Base-by-base conservation (phyloP, 805 yeast genomes). In the Zygosaccharomyces gambellarensis region DNA sequence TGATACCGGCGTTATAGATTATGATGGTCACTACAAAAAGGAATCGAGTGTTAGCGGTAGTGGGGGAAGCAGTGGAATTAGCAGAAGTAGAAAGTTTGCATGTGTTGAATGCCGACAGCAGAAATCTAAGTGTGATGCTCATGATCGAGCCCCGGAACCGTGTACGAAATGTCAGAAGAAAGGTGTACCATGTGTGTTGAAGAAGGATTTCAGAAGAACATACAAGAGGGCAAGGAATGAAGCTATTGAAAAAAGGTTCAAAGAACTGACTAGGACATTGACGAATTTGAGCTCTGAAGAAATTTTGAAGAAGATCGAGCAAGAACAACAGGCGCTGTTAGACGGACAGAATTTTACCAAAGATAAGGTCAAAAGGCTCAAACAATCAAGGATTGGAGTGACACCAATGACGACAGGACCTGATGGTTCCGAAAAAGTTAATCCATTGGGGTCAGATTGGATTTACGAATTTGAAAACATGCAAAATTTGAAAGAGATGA, bases 21-120 rank as follows among this genome's bases (percentile, higher is more conserved):
- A 43, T 23, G 45, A 25, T 27, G 39, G 42, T 22, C 19, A 19
- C 36, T 28, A 43, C 27, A 48, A 48, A 30, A 39, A 36, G 27
- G 39, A 17, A 11, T 30, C 38, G 9, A 12, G 23, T 27, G 40
- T 17, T 34, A 34, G 22, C 19, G 38, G 38, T 14, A 14, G 38
- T 34, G 11, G 22, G 4, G 25, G 44, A 9, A 32, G 29, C 21
- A 27, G 39, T 29, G 49, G 46, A 27, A 34, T 49, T 30, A 62
- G 57, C 43, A 56, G 65, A 10, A 42, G 45, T 21, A 84, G 82
- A 64, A 75, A 81, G 48, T 80, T 90, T 64, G 98, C 98, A 0
- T 94, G 99, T 72, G 89, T 88, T 1, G 96, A 92, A 61, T 94
- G 99, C 64, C 79, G 98, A 11, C 98, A 94, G 68, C 99, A 92